Conservation (phyloP, 2,329 filamentous ascomycete species). For the Remersonia thermophila region DNA sequence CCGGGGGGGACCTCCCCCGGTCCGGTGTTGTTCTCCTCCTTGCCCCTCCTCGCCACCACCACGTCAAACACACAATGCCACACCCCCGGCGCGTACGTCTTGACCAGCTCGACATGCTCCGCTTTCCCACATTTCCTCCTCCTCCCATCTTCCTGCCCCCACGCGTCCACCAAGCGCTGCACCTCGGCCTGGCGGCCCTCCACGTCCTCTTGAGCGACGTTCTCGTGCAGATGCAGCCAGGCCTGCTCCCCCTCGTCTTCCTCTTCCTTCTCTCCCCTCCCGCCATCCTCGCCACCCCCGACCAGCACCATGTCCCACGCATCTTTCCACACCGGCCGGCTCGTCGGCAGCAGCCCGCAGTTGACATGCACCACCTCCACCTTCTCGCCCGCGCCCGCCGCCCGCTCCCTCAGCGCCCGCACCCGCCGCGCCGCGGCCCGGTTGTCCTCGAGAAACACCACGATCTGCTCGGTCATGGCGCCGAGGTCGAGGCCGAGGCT, state of each 20-base stretch:
- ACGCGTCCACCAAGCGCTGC: constrained; percentile 31
- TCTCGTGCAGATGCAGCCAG: constrained; percentile 57
- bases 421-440: constrained; percentile 34
- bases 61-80: constrained; percentile 62
- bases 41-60: constrained; percentile 26
- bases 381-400: constrained; percentile 27
- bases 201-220: constrained; percentile 45
- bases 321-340: constrained; percentile 39
- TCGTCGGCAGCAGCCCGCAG: constrained; percentile 49
- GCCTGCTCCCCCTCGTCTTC: constrained; percentile 20
- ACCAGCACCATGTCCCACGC: constrained; percentile 31
- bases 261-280: constrained; percentile 5
- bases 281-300: constrained; percentile 13
- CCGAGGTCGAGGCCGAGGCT: constrained; percentile 26
- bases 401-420: constrained; percentile 7
- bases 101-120: constrained; percentile 51
- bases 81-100: constrained; percentile 56
- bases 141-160: constrained; percentile 14
- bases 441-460: constrained; percentile 62
- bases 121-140: constrained; percentile 19
- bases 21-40: neutral
- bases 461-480: constrained; percentile 42
- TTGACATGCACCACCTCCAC: constrained; percentile 46
- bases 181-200: constrained; percentile 35
- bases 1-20: neutral